Evolutionary conservation across 2,329 filamentous ascomycete genomes (phyloP), one percentile per base, ranked within the genome.

Genomic region (Trichophyton mentagrophytes): DNA sequence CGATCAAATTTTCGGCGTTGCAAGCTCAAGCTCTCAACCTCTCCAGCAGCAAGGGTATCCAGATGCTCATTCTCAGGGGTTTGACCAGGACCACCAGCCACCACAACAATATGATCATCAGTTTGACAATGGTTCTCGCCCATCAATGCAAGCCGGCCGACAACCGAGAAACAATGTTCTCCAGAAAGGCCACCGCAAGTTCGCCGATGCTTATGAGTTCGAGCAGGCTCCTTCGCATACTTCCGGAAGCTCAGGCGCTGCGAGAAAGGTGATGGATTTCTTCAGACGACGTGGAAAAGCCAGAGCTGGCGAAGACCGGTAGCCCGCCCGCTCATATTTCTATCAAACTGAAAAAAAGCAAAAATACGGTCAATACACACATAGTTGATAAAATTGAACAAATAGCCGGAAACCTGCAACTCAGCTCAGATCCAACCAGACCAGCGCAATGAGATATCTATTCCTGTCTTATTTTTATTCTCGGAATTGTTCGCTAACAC

Each of bases 241-340:
- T 69, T 85, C 85, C 36, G 92, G 92, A 51, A 95, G 88, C 72
- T 92, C 86, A 65, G 89, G 89, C 61, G 88, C 90, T 2, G 90
- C 91, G 13, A 87, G 91, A 72, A 85, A 90, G 70, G 93, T 99
- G 44, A 97, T 99, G 91, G 92, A 99, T 76, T 96, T 97, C 74
- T 99, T 99, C 79, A 82, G 93, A 67, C 82, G 91, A 72, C 83
- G 91, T 71, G 89, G 88, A 61, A 90, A 87, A 76, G 89, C 86
- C 67, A 80, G 87, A 69, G 82, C 80, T 61, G 76, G 72, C 33
- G 74, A 76, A 40, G 73, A 76, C 53, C 72, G 70, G 61, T 74
- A 69, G 51, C 40, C n/a, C 11, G 11, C 33, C 8, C 11, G 9
- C 33, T 38, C 3, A 38, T 38, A 44, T 44, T 44, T 36, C 51